These are phyloP conservation scores for Elymus sibiricus DNA, from an alignment of 176 grass and related monocot species.

Conservation along the genomic window DNA sequence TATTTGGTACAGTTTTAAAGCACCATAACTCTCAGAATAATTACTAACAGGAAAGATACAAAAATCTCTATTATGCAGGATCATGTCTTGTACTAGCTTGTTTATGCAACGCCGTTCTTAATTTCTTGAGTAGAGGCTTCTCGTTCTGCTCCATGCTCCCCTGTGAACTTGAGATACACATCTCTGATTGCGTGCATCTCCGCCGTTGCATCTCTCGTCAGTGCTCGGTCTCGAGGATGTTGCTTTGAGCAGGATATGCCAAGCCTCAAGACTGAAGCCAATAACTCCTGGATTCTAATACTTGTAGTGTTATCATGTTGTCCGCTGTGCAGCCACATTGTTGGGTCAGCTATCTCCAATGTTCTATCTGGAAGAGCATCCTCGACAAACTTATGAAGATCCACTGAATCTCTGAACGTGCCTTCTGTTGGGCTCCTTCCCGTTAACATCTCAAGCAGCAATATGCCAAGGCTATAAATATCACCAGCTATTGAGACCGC, in stretches of 20 bases:
- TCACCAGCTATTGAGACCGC: not conserved
- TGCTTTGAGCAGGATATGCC: not conserved
- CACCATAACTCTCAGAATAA: too few species aligned
- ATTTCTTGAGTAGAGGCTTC: not conserved
- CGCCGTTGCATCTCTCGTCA: not conserved
- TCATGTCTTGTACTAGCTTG: too few species aligned
- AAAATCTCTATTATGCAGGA: too few species aligned
- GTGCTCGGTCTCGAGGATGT: not conserved
- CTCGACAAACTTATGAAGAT: too few species aligned
- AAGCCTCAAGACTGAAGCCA: not conserved
- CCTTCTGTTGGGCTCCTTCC: not conserved
- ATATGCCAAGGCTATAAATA: not conserved
- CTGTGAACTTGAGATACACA: not conserved
- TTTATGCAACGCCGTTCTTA: too few species aligned
- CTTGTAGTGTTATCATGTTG: not conserved
- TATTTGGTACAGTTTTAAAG: too few species aligned
- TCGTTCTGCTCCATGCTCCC: not conserved
- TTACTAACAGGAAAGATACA: too few species aligned
- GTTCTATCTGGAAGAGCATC: too few species aligned
- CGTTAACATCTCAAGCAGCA: not conserved
- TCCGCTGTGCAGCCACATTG: not conserved
- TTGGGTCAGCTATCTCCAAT: too few species aligned
- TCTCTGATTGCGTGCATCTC: not conserved
- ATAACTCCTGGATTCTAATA: not conserved
- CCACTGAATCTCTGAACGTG: not conserved